Conservation (phyloP, 116 monocot species). For the Iris pallida region DNA sequence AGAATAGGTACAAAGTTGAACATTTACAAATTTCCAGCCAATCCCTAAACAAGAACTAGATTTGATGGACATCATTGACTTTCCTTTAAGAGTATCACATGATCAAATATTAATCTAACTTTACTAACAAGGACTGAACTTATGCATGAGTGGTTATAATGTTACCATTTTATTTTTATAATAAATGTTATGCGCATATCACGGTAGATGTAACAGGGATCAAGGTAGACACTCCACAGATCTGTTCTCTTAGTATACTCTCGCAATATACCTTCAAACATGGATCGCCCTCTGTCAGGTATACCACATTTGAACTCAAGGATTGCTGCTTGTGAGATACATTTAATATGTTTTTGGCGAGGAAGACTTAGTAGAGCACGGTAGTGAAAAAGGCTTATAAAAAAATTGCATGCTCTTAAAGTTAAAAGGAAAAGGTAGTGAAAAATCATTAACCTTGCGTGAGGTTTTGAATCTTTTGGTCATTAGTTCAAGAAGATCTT, state of each 20-base stretch:
- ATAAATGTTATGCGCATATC: no score
- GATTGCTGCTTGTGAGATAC: slow-evolving; percentile 69
- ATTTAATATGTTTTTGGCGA: slow-evolving; percentile 59
- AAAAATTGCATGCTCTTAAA: no score
- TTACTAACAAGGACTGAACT: no score
- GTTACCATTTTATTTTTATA: no score
- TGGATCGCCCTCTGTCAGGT: slow-evolving; percentile 54
- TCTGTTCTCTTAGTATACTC: slow-evolving; percentile 81
- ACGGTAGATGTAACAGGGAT: slow-evolving; percentile 31
- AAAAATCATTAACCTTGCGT: slow-evolving; percentile 54
- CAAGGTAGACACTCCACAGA: slow-evolving; percentile 79
- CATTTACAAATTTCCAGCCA: not conserved
- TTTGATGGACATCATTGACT: no score
- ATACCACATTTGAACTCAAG: slow-evolving; percentile 60
- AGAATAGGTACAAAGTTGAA: not conserved
- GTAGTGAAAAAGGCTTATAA: not conserved
- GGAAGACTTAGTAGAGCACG: slow-evolving; percentile 66
- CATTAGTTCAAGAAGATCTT: slow-evolving; percentile 73
- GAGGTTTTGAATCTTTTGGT: slow-evolving; percentile 68
- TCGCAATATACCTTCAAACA: slow-evolving; percentile 64
- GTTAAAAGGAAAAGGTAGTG: no score
- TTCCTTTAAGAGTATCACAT: no score
- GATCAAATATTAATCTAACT: no score
- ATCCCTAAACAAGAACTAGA: no score
- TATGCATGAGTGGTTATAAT: no score